Evolutionary conservation across 306 rosid genomes (phyloP).

Genomic region (Cicer judaicum): DNA sequence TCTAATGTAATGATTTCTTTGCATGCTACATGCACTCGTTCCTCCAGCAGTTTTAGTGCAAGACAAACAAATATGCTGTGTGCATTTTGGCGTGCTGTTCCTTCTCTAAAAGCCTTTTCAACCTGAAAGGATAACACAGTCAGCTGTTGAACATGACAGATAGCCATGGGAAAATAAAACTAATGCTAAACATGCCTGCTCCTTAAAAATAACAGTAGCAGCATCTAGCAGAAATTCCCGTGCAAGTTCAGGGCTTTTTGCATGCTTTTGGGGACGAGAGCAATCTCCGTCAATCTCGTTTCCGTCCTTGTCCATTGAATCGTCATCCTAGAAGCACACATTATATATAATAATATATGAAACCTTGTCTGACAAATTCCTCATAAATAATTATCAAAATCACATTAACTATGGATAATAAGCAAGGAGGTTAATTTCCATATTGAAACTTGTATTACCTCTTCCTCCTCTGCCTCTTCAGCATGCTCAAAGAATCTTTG

Average conservation of each 20-base stretch:
- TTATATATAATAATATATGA: constrained; percentile 38
- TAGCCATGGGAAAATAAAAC: constrained; percentile 16
- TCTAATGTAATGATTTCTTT: constrained; percentile 94
- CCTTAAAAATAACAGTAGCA: constrained; percentile 97
- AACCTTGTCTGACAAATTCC: constrained; percentile 33
- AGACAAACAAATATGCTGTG: constrained; percentile 98
- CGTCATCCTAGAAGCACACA: constrained; percentile 74
- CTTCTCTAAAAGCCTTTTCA: constrained; percentile 99
- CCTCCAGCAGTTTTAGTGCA: constrained; percentile 94
- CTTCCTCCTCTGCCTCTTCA: constrained; percentile 99
- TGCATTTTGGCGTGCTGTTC: constrained; percentile 99
- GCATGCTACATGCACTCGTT: constrained; percentile 95
- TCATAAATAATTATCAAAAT: constrained; percentile 29
- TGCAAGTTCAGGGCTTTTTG: constrained; percentile 99
- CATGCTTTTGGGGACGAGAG: constrained; percentile 98
- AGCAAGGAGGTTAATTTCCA: constrained; percentile 45
- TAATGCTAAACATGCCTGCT: constrained; percentile 70
- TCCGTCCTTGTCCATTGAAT: constrained; percentile 90
- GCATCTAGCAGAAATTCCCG: constrained; percentile 97
- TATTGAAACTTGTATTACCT: constrained; percentile 63
- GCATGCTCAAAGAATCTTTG: constrained; percentile 97
- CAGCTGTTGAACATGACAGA: constrained; percentile 41
- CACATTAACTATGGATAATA: constrained; percentile 16
- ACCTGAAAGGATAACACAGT: constrained; percentile 67
- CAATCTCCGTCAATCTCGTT: constrained; percentile 97